phyloP scores from a whole-genome alignment of 2,329 filamentous ascomycete species.

The Botrytis pseudocinerea region DNA sequence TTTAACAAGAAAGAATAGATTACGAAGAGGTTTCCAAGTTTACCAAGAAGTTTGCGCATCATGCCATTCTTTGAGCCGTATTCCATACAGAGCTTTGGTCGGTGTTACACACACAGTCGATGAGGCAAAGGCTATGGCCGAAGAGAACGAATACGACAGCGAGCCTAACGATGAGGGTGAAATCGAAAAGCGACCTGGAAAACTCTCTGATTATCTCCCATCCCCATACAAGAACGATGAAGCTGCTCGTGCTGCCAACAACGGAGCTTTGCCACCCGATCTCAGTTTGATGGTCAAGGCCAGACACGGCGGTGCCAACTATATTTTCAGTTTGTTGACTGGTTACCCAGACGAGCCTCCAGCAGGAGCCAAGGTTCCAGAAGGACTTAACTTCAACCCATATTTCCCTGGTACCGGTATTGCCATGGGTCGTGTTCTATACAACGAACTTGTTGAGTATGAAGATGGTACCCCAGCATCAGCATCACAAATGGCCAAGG shows the following conservation, averaged over 20 bases:
- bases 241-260: slow-evolving; percentile 96
- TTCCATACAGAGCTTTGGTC: slow-evolving; percentile 91
- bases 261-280: slow-evolving; percentile 95
- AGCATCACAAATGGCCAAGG: slow-evolving; percentile 99
- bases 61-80: slow-evolving; percentile 93
- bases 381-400: slow-evolving; percentile 98
- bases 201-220: slow-evolving; percentile 96
- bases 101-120: slow-evolving; percentile 92
- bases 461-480: slow-evolving; percentile 93
- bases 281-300: slow-evolving; percentile 97
- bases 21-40: slow-evolving; percentile 98
- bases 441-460: slow-evolving; percentile 96
- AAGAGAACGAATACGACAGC: slow-evolving; percentile 97
- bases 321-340: slow-evolving; percentile 95
- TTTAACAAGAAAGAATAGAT: slow-evolving; percentile 53
- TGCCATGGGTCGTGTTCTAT: slow-evolving; percentile 97
- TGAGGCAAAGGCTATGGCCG: slow-evolving; percentile 94
- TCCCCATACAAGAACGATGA: slow-evolving; percentile 98
- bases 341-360: slow-evolving; percentile 97
- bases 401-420: slow-evolving; percentile 99
- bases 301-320: slow-evolving; percentile 95
- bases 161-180: slow-evolving; percentile 98
- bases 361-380: slow-evolving; percentile 79
- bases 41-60: slow-evolving; percentile 98
- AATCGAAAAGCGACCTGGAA: slow-evolving; percentile 97